Evolutionary conservation across 2,329 filamentous ascomycete genomes (phyloP), one percentile per base, ranked within the genome.

Genomic region (Tolypocladium endophyticum): DNA sequence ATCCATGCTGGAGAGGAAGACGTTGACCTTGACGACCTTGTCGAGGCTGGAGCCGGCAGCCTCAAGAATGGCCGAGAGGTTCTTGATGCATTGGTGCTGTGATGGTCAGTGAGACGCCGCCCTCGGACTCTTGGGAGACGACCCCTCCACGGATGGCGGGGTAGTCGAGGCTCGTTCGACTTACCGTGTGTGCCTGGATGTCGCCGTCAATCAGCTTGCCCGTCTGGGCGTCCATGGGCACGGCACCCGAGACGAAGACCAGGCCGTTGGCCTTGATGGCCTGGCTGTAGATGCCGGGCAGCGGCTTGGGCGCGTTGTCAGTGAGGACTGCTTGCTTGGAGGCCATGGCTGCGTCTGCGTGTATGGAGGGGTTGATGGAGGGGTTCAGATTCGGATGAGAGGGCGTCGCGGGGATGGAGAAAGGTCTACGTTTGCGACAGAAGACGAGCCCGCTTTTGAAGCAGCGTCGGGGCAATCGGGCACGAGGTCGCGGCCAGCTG

Each of bases 1-100:
- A 63, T 81, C 83, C 87, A 91, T 90, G 69, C 86, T 80, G 60
- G 85, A 80, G 58, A 91, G 77, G 78, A 90, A 91, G 66, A 90
- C 85, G 66, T 83, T 85, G 62, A 88, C 85, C 77, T 90, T 89
- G 69, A 90, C 85, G 28, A 90, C 84, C 69, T 84, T 84, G 53
- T 79, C 75, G 53, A 92, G 77, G 59, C 76, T 79, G 43, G 82
- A 85, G 23, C 87, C 87, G 5, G 87, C 87, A 56, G 84, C 87
- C 61, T 85, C 81, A 41, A 92, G 79, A 62, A 92, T 85, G 38
- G 86, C 86, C 59, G 80, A 77, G 65, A 92, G 80, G 73, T 90
- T 90, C 72, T 87, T 81, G 76, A 87, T 87, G 79, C 84, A 88
- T 68, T 82, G 81, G 64, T 83, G 82, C 67, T 76, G 61, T 7